Evolutionary conservation across 768 basidiomycete genomes (phyloP).

Genomic region (Neoboletus brunneissimus): DNA sequence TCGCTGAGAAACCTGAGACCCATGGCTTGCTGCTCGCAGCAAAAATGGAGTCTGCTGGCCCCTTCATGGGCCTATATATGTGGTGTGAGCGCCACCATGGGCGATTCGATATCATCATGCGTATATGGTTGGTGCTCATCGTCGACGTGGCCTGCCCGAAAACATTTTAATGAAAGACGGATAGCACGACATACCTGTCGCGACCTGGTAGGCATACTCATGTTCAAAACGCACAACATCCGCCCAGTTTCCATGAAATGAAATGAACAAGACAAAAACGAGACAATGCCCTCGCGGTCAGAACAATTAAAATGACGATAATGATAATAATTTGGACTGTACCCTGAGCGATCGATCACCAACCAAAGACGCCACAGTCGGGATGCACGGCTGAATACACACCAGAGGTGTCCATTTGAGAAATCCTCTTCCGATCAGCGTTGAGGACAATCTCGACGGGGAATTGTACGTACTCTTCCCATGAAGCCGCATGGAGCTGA

Average conservation of each 20-base stretch:
- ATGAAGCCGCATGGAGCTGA: neutral
- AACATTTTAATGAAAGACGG: neutral
- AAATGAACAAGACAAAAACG: neutral
- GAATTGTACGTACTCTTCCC: neutral
- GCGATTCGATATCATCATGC: neutral
- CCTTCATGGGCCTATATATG: conserved; percentile 1
- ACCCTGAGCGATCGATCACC: neutral
- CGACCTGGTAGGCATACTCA: neutral
- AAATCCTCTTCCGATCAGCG: neutral
- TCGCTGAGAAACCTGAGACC: neutral
- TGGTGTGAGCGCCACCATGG: neutral
- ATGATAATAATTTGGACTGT: neutral
- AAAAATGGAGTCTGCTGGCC: neutral
- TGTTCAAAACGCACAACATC: neutral
- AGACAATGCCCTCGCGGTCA: too few species aligned
- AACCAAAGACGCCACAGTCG: neutral
- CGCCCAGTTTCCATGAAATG: neutral
- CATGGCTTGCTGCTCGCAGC: neutral
- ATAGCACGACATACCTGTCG: neutral
- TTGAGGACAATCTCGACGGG: neutral
- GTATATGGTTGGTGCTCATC: neutral
- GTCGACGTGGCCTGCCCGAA: neutral
- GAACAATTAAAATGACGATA: neutral
- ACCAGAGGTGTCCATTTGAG: neutral
- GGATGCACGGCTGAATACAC: neutral